Percentiles rank a stretch among this genome's conserved stretches.
phyloP scores from a whole-genome alignment of 495 filamentous ascomycete species.

The Letharia columbiana region DNA sequence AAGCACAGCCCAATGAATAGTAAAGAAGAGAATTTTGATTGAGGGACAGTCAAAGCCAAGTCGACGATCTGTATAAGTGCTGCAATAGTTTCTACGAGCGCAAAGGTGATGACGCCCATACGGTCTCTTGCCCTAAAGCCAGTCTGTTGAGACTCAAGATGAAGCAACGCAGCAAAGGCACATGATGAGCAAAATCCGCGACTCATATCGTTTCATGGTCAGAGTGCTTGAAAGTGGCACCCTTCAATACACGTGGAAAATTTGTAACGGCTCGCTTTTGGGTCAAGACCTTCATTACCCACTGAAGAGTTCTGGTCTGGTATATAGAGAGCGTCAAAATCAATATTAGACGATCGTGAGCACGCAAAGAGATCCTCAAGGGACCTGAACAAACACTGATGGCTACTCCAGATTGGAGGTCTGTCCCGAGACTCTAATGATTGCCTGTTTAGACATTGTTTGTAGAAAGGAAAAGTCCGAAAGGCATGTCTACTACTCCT shows the following conservation, averaged over 20 bases:
- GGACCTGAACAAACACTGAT: constrained; percentile 95
- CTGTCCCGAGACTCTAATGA: constrained; percentile 99
- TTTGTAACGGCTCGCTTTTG: constrained; percentile 43
- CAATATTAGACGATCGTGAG: constrained; percentile 97
- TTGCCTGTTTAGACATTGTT: constrained; percentile 82
- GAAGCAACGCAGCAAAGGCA: constrained; percentile 60
- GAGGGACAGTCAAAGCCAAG: constrained; percentile 41
- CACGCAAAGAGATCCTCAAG: constrained; percentile 74
- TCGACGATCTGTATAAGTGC: constrained; percentile 93
- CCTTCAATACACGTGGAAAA: neutral
- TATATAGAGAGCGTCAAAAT: constrained; percentile 56
- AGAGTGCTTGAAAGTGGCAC: neutral
- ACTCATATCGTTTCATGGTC: neutral
- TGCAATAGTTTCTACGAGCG: constrained; percentile 82
- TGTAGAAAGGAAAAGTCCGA: constrained; percentile 41
- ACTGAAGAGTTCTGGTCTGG: constrained; percentile 50
- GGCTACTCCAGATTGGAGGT: constrained; percentile 39
- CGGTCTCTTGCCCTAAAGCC: constrained; percentile 79
- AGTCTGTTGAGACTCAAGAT: constrained; percentile 73
- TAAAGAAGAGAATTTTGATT: neutral
- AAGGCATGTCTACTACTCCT: neutral
- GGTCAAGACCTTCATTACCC: constrained; percentile 46
- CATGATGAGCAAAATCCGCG: constrained; percentile 12
- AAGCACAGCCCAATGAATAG: neutral
- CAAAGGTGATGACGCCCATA: constrained; percentile 66